phyloP scores from a whole-genome alignment of 1,284 basidiomycete genomes.

The Thecaphora thlaspeos region DNA sequence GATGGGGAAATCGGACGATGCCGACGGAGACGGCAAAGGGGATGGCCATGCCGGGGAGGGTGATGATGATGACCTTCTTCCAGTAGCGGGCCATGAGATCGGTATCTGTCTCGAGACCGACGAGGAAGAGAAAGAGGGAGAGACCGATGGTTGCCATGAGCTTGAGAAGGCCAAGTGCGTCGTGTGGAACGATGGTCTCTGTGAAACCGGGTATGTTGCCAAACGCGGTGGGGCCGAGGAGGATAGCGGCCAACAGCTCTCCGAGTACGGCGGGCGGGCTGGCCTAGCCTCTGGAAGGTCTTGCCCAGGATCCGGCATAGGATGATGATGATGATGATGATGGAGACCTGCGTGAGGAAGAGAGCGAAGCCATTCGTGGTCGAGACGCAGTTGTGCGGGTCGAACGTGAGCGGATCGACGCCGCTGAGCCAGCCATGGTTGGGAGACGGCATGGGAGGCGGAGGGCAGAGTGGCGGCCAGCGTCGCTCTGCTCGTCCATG shows the following conservation, averaged over 20 bases:
- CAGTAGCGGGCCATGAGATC: constrained; percentile 42
- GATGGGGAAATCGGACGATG: constrained; percentile 30
- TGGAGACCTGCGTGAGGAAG: constrained; percentile 32
- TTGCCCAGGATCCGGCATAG: constrained; percentile 33
- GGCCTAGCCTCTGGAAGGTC: constrained; percentile 27
- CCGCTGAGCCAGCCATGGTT: constrained; percentile 34
- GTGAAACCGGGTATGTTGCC: constrained; percentile 42
- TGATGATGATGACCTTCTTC: constrained; percentile 38
- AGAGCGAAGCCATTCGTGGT: constrained; percentile 40
- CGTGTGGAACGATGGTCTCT: constrained; percentile 22
- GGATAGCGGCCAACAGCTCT: constrained; percentile 38
- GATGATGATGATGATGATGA: constrained; percentile 28
- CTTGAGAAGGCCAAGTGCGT: constrained; percentile 26
- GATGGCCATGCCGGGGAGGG: constrained; percentile 41
- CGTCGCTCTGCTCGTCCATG: too few species aligned
- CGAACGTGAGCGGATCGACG: constrained; percentile 28
- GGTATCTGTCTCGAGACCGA: constrained; percentile 46
- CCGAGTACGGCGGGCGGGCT: constrained; percentile 38
- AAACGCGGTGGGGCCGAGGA: constrained; percentile 37
- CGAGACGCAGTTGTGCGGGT: constrained; percentile 22
- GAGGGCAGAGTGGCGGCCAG: background rate
- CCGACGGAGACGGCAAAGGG: constrained; percentile 45
- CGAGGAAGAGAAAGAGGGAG: constrained; percentile 38
- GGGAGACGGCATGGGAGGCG: constrained; percentile 2
- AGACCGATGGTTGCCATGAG: constrained; percentile 37